Conservation (phyloP, 441 rosid species). For the Pelargonium citronellum region DNA sequence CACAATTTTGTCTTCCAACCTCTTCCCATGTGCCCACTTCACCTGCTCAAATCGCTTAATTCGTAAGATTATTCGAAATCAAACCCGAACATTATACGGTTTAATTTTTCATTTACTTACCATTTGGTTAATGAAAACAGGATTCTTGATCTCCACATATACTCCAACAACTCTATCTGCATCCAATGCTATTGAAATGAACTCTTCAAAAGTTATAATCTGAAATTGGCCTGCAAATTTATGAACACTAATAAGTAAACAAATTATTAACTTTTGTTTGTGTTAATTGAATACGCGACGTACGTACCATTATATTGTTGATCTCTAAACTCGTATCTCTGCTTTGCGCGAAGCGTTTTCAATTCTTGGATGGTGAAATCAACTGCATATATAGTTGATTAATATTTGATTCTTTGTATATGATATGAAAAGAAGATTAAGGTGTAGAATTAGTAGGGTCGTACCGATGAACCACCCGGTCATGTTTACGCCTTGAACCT, state of each 20-base stretch:
- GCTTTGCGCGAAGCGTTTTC: constrained; percentile 20
- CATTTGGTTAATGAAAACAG: constrained; percentile 18
- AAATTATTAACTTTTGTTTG: too few relatives aligned
- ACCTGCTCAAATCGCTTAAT: constrained; percentile 13
- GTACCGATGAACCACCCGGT: constrained; percentile 25
- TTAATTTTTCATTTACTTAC: neutral
- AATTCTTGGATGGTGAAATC: constrained; percentile 22
- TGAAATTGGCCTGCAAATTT: constrained; percentile 19
- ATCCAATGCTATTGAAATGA: constrained; percentile 21
- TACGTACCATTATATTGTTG: constrained; percentile 26
- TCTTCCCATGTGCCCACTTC: constrained; percentile 23
- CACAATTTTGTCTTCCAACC: constrained; percentile 21
- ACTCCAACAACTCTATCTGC: constrained; percentile 19
- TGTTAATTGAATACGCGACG: neutral
- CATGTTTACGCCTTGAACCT: constrained; percentile 20
- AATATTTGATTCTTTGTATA: too few relatives aligned
- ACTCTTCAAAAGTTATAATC: constrained; percentile 23
- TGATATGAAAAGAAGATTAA: neutral
- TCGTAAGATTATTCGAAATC: neutral
- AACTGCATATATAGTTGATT: constrained; percentile 11
- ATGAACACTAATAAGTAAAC: neutral
- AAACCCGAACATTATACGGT: neutral
- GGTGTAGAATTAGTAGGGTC: neutral
- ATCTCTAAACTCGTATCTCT: constrained; percentile 21
- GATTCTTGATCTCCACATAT: constrained; percentile 26